A percentile compares a stretch with the other conserved stretches of the same genome.
These are phyloP conservation scores for Geopyxis carbonaria DNA, from an alignment of 495 filamentous ascomycete species.

Conservation along the genomic window DNA sequence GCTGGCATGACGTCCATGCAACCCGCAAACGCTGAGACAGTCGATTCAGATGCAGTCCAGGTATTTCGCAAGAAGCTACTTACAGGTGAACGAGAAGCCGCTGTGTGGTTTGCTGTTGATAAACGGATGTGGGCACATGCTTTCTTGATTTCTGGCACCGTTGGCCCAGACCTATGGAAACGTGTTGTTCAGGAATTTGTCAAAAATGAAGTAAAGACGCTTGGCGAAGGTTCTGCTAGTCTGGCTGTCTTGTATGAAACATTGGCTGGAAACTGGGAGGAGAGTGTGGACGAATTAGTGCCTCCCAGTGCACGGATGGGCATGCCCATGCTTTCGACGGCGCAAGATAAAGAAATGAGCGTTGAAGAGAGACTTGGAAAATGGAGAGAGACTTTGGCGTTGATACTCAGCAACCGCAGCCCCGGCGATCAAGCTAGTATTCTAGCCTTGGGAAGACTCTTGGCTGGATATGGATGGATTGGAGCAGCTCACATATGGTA, in stretches of 20 bases:
- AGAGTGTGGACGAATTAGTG: conserved; percentile 92
- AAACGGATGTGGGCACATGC: conserved; percentile 91
- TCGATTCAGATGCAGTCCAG: conserved; percentile 49
- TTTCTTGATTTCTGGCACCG: conserved; percentile 73
- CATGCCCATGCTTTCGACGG: conserved; percentile 45
- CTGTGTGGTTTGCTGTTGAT: conserved; percentile 89
- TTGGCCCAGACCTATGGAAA: conserved; percentile 53
- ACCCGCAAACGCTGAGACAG: conserved; percentile 37
- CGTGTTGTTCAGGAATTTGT: conserved; percentile 90
- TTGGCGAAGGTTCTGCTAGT: conserved; percentile 59
- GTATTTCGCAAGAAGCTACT: conserved; percentile 55
- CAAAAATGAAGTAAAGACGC: conserved; percentile 69
- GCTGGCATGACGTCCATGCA: conserved; percentile 17
- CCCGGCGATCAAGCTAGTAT: conserved; percentile 59
- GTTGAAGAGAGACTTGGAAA: conserved; percentile 73
- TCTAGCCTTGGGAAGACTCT: conserved; percentile 59
- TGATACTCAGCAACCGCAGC: conserved; percentile 77
- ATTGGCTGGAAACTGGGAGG: conserved; percentile 83
- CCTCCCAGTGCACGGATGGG: conserved; percentile 82
- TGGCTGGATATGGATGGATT: conserved; percentile 70
- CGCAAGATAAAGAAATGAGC: conserved; percentile 33
- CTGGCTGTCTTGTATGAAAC: conserved; percentile 82
- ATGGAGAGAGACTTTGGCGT: conserved; percentile 77
- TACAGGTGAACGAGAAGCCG: conserved; percentile 70
- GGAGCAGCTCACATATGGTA: conserved; percentile 88